These are phyloP conservation scores for Setomelanomma holmii DNA, from an alignment of 2,329 filamentous ascomycete species.

Conservation along the genomic window DNA sequence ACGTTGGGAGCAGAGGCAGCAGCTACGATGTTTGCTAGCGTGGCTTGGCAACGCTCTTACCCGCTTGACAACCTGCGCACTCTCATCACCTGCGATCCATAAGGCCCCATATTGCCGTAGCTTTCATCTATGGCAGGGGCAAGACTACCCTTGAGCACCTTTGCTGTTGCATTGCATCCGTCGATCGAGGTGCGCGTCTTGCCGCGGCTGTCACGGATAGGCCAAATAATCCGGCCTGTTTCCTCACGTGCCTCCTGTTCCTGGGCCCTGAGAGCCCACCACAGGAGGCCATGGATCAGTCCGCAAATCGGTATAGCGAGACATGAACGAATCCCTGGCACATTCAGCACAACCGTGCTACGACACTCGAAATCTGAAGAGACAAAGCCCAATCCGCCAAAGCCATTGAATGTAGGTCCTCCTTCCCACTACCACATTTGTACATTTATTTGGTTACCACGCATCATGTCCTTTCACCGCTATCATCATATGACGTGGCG, in stretches of 20 bases:
- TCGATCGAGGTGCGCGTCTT: slow-evolving; percentile 11
- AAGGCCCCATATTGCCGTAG: slow-evolving; percentile 11
- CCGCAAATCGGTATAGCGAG: too few relatives aligned
- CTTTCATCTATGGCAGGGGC: slow-evolving; percentile 25
- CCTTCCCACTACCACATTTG: too few relatives aligned
- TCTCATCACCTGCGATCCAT: slow-evolving; percentile 4
- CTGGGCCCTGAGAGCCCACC: slow-evolving; percentile 17
- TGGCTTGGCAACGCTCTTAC: background rate
- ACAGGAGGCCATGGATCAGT: too few relatives aligned
- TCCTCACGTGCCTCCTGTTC: slow-evolving; percentile 43
- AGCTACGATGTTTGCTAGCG: background rate
- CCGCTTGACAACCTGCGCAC: background rate
- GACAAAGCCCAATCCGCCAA: background rate
- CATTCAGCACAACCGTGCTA: slow-evolving; percentile 29
- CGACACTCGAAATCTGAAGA: slow-evolving; percentile 15
- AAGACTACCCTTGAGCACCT: slow-evolving; percentile 16
- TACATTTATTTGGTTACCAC: too few relatives aligned
- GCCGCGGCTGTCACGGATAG: slow-evolving; percentile 16
- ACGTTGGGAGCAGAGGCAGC: background rate
- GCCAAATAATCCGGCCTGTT: slow-evolving; percentile 23
- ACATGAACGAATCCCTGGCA: slow-evolving; percentile 7
- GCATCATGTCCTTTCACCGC: too few relatives aligned
- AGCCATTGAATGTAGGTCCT: slow-evolving; percentile 2
- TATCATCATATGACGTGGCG: too few relatives aligned
- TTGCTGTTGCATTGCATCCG: slow-evolving; percentile 11